phyloP scores from a whole-genome alignment of 1,284 basidiomycete genomes.

The Cerioporus squamosus region DNA sequence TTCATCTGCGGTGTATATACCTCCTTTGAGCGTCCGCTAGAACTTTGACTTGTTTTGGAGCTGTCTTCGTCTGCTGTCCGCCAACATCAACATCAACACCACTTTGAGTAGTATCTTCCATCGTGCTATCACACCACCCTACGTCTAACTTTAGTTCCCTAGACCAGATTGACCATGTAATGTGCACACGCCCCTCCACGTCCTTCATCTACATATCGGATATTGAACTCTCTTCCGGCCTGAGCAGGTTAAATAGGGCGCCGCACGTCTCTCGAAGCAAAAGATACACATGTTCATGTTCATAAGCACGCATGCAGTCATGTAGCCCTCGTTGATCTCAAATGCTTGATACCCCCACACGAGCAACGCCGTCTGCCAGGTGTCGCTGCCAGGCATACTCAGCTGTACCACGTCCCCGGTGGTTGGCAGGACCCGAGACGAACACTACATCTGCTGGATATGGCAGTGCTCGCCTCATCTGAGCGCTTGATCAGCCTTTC shows the following conservation, averaged over 20 bases:
- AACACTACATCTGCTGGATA: too few species aligned
- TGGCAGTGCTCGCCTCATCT: not conserved
- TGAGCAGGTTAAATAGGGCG: too few species aligned
- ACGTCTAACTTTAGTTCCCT: slow-evolving; percentile 1
- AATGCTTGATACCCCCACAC: not conserved
- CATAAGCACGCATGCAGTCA: too few species aligned
- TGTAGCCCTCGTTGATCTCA: too few species aligned
- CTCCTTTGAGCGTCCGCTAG: slow-evolving; percentile 8
- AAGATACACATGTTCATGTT: too few species aligned
- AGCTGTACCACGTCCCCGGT: too few species aligned
- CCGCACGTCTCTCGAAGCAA: too few species aligned
- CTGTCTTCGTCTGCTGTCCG: slow-evolving; percentile 4
- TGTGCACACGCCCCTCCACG: not conserved
- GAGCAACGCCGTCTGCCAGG: not conserved
- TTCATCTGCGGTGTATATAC: slow-evolving; percentile 22
- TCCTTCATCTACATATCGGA: too few species aligned
- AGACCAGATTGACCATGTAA: slow-evolving; percentile 21
- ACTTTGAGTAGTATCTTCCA: not conserved
- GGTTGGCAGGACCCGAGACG: too few species aligned
- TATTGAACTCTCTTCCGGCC: too few species aligned
- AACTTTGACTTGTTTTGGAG: not conserved
- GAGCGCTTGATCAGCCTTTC: not conserved
- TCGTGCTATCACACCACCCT: slow-evolving; percentile 18
- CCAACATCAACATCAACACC: not conserved
- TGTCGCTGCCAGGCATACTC: too few species aligned